Percentiles rank a stretch among this genome's conserved stretches.
Evolutionary conservation across 177 flowering plant species (phyloP).

Genomic region (Tripterygium wilfordii): DNA sequence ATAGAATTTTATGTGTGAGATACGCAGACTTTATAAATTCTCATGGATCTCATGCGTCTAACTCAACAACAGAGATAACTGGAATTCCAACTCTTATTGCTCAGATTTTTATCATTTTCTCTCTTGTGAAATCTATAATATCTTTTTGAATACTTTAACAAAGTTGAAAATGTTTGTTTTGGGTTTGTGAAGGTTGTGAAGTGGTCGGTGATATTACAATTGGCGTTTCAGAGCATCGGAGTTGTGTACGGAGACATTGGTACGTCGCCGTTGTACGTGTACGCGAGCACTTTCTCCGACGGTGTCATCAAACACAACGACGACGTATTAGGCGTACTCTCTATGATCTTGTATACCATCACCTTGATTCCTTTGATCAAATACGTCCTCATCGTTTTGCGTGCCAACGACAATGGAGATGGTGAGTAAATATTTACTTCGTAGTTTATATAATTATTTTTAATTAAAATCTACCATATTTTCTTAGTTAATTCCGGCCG

Average conservation of each 20-base stretch:
- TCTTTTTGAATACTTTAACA: no score
- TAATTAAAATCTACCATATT: no score
- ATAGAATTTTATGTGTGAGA: no score
- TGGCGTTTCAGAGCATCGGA: conserved; percentile 74
- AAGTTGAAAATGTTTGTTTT: background rate
- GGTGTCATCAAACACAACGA: conserved; percentile 33
- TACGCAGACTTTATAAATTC: no score
- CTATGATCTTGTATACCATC: conserved; percentile 59
- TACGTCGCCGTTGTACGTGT: conserved; percentile 69
- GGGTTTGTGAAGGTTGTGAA: background rate
- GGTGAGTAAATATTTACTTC: no score
- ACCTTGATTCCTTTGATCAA: conserved; percentile 67
- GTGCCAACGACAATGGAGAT: conserved; percentile 71
- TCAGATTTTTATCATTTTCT: no score
- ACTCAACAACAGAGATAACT: no score
- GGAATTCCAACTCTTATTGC: no score
- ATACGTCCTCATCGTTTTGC: conserved; percentile 55
- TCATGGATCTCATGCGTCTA: no score
- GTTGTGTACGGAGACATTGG: conserved; percentile 75
- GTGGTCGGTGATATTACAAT: conserved; percentile 39
- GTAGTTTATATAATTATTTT: no score
- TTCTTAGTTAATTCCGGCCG: no score
- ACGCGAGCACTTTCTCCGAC: conserved; percentile 36
- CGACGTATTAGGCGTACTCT: conserved; percentile 53
- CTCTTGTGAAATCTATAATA: no score